These are phyloP conservation scores for Coniochaeta sp. DNA, from an alignment of 2,329 filamentous ascomycete species.

Conservation along the genomic window DNA sequence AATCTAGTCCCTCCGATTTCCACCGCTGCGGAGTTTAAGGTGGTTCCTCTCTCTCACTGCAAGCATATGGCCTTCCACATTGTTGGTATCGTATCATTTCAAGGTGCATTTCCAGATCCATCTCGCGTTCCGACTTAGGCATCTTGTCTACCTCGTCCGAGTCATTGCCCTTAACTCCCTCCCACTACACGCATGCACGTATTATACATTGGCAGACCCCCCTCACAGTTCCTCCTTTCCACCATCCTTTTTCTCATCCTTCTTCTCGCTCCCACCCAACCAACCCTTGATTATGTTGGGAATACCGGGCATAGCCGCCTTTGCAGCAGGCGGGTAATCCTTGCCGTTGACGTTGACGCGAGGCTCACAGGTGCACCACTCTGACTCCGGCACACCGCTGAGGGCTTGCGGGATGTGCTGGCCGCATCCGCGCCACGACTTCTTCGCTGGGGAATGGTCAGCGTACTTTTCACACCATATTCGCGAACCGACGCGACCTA, in stretches of 20 bases:
- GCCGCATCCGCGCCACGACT: conserved; percentile 43
- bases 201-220: background rate
- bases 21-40: no score
- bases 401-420: conserved; percentile 38
- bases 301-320: conserved; percentile 27
- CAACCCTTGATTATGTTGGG: conserved; percentile 27
- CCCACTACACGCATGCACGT: background rate
- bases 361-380: conserved; percentile 42
- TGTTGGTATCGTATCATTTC: background rate
- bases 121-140: background rate
- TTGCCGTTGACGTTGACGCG: conserved; percentile 34
- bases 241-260: background rate
- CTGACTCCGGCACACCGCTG: conserved; percentile 30
- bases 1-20: background rate
- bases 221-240: background rate
- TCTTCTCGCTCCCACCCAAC: conserved; percentile 13
- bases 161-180: background rate
- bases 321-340: conserved; percentile 36
- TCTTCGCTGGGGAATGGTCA: conserved; percentile 28
- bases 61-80: no score
- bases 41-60: no score
- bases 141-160: background rate
- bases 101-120: background rate
- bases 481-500: conserved; percentile 15
- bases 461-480: background rate